Base-by-base conservation (phyloP, 1,284 basidiomycete genomes). In the Papiliotrema fonsecae region DNA sequence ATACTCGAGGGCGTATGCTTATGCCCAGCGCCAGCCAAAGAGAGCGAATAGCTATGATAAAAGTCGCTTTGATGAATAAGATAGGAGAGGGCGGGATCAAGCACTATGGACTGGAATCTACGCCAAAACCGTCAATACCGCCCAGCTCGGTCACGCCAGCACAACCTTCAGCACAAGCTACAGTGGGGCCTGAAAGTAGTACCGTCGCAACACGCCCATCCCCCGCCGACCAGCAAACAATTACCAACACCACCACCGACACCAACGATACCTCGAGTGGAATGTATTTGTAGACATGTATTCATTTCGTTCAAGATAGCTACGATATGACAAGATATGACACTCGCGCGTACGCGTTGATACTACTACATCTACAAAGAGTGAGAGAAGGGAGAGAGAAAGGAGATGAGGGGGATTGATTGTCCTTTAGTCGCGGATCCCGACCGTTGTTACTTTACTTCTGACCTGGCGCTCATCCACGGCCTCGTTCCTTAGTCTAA, bases 41-140 rank as follows among this genome's bases (percentile, higher is more conserved):
- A 2, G 69, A 70, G 41, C 55, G 69, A 25, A 58, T 70, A 38
- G 51, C 51, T 13, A 43, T 70, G 19, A 64, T 70, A 22, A 58
- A 54, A 11, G 16, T 61, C 30, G 69, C 60, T 1, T 47, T 70
- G 16, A 37, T 57, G 30, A 60, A 63, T 26, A 70, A 69, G 50
- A 54, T 70, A 11, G 69, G 69, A 7, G 46, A 51, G 19, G 69
- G 65, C 11, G 52, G 56, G 1, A 45, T 65, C 16, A 52, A 55
- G 42, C 69, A 70, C 54, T 68, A 68, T 42, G 67, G 64, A 7
- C 36, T 69, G 25, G 52, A 54, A 22, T 3, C 35, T 27, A 16
- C 16, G 18, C 21, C 45, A 18, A 14, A 24, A 6, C 10, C 19
- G 6, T 22, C 24, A 30, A 21, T 6, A 28, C 21, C 18, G n/a